Base-by-base conservation (phyloP, 371 early-diverging fungal genomes). In the Encephalitozoon romaleae region DNA sequence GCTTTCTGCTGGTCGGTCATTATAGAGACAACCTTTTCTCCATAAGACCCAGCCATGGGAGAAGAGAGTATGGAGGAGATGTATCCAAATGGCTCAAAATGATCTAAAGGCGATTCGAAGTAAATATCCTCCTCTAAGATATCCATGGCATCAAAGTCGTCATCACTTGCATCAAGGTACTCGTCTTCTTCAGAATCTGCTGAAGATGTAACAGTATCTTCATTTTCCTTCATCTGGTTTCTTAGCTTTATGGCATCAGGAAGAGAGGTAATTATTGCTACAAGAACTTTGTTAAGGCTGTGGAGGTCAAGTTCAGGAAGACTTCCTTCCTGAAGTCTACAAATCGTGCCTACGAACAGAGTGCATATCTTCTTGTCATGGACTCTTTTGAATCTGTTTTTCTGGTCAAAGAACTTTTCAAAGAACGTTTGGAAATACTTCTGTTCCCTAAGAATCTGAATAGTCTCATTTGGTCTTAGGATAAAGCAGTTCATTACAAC, bases 291-390 rank as follows among this genome's bases (percentile, higher is more conserved):
- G 8, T 11, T 43, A 2, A 81, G 28, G 28, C 74, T 43, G 70
- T 72, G 26, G 5, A 51, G n/a, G 6, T 74, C 64, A 15, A 81
- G 38, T 11, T 52, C 68, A n/a, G 32, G 72, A 41, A 42, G 39
- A 41, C 5, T 39, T 4, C 59, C 47, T 21, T 30, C 42, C 6
- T 34, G 28, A 25, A 79, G 64, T 18, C 42, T 64, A 45, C 76
- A 75, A 2, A 83, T 32, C 30, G 53, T 63, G 9, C 83, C 83
- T 12, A 82, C 49, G 72, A 83, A 86, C 21, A 83, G 69, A 0
- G 84, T 54, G 21, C 77, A 79, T n/a, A 82, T 67, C 71, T 86
- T 86, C 51, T 84, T 83, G 74, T 86, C 86, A 72, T 84, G 81
- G 12, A 86, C 84, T 45, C 86, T 43, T 34, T 65, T 77, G 69